Conservation (phyloP, 1,284 basidiomycete species). For the Inonotus obliquus region DNA sequence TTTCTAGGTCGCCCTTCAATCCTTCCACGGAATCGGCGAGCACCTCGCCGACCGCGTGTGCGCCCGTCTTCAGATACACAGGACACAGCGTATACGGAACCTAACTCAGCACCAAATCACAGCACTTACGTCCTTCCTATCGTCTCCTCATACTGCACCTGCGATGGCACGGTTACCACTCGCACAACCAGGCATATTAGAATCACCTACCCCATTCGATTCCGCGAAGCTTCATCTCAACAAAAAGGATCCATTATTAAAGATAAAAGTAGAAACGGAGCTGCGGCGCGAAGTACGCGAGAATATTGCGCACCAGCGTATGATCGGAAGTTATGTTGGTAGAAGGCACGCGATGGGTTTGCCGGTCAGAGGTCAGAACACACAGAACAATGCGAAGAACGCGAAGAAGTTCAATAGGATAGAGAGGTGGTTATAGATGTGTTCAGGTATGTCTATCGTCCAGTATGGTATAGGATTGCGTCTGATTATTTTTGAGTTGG, state of each 20-base stretch:
- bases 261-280: slow-evolving; percentile 80
- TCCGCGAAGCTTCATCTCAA: slow-evolving; percentile 4
- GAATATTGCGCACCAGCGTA: slow-evolving; percentile 86
- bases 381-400: slow-evolving; percentile 80
- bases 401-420: slow-evolving; percentile 81
- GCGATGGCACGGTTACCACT: slow-evolving; percentile 59
- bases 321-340: slow-evolving; percentile 87
- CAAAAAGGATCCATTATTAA: slow-evolving; percentile 54
- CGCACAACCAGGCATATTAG: slow-evolving; percentile 45
- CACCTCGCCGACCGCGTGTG: slow-evolving; percentile 75
- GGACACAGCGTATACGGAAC: slow-evolving; percentile 70
- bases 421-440: slow-evolving; percentile 37
- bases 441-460: not conserved
- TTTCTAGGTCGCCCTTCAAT: slow-evolving; percentile 73
- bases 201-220: slow-evolving; percentile 31
- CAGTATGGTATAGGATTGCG: not conserved
- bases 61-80: slow-evolving; percentile 84
- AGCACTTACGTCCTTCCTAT: slow-evolving; percentile 81
- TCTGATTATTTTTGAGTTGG: not conserved
- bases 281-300: slow-evolving; percentile 74
- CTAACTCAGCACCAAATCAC: slow-evolving; percentile 80
- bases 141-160: slow-evolving; percentile 70
- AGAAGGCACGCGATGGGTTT: slow-evolving; percentile 84
- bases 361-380: slow-evolving; percentile 88
- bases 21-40: slow-evolving; percentile 80